Percentiles rank a stretch among this genome's conserved stretches.
Conservation (phyloP, 192 early-diverging fungal species). For the Dissophora globulifera region DNA sequence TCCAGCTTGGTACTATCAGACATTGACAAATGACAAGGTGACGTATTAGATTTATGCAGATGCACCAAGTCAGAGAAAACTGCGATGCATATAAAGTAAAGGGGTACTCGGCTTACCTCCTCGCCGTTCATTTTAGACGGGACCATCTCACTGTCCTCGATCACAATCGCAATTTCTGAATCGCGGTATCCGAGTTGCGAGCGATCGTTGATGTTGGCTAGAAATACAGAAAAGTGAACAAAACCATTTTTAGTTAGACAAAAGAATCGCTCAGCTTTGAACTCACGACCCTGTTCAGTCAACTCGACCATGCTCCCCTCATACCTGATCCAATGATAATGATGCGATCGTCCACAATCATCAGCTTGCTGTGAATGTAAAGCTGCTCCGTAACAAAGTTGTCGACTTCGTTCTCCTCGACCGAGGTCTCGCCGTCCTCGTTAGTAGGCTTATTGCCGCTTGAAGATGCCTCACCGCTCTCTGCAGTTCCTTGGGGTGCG, state of each 20-base stretch:
- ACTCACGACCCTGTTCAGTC: no score
- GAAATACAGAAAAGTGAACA: not conserved
- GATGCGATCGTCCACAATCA: slow-evolving; percentile 88
- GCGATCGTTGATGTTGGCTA: slow-evolving; percentile 92
- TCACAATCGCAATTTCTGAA: slow-evolving; percentile 87
- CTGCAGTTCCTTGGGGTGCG: not conserved
- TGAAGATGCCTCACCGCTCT: slow-evolving; percentile 25
- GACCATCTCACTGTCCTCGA: slow-evolving; percentile 78
- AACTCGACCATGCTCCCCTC: no score
- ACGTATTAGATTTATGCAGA: no score
- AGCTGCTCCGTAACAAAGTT: slow-evolving; percentile 81
- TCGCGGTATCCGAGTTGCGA: slow-evolving; percentile 89
- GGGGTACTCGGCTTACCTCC: slow-evolving; percentile 39
- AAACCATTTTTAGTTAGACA: not conserved
- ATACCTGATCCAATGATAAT: slow-evolving; percentile 83
- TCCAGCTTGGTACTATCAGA: slow-evolving; percentile 77
- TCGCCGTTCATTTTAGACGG: slow-evolving; percentile 79
- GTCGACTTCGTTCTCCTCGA: slow-evolving; percentile 50
- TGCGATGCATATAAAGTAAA: not conserved
- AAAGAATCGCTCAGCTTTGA: no score
- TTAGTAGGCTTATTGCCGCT: slow-evolving; percentile 22
- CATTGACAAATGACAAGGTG: no score
- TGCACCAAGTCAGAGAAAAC: no score
- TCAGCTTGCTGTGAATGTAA: slow-evolving; percentile 88
- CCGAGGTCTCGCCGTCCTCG: slow-evolving; percentile 14